A percentile compares a stretch with the other conserved stretches of the same genome.
Conservation (phyloP, 2,329 filamentous ascomycete genomes). For the Aspergillus niger region DNA sequence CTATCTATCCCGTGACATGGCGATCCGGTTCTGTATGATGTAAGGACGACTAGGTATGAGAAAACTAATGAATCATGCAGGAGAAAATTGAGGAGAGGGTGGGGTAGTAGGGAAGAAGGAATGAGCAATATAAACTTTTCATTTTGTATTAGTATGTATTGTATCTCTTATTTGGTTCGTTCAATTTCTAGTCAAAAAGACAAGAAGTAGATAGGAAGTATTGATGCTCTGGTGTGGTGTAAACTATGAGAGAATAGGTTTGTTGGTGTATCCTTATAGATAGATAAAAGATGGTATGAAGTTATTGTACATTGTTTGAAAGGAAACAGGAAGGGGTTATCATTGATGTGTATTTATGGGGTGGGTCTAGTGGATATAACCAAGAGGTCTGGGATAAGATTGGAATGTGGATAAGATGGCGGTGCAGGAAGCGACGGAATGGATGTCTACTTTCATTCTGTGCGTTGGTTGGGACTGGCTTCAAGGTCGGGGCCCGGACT, state of each 20-base stretch:
- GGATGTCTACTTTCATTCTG: conserved; percentile 4
- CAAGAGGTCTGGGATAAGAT: neutral
- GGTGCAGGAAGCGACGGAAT: neutral
- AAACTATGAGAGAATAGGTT: too few relatives aligned
- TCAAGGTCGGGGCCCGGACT: conserved; percentile 16
- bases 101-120: neutral
- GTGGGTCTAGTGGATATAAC: neutral
- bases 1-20: neutral
- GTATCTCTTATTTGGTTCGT: too few relatives aligned
- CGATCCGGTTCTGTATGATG: neutral
- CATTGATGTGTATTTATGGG: neutral
- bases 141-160: too few relatives aligned
- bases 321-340: neutral
- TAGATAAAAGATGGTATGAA: neutral
- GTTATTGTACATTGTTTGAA: neutral
- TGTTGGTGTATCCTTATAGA: neutral
- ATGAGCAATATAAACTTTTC: too few relatives aligned
- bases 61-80: neutral
- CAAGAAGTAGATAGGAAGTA: too few relatives aligned
- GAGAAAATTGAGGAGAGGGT: neutral
- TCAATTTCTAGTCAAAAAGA: too few relatives aligned
- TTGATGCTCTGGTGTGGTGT: too few relatives aligned
- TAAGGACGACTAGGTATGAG: neutral
- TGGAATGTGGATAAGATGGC: neutral
- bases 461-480: conserved; percentile 6